Percentiles rank a stretch among this genome's conserved stretches.
phyloP scores from a whole-genome alignment of 768 basidiomycete species.

The Pulveroboletus sp. region DNA sequence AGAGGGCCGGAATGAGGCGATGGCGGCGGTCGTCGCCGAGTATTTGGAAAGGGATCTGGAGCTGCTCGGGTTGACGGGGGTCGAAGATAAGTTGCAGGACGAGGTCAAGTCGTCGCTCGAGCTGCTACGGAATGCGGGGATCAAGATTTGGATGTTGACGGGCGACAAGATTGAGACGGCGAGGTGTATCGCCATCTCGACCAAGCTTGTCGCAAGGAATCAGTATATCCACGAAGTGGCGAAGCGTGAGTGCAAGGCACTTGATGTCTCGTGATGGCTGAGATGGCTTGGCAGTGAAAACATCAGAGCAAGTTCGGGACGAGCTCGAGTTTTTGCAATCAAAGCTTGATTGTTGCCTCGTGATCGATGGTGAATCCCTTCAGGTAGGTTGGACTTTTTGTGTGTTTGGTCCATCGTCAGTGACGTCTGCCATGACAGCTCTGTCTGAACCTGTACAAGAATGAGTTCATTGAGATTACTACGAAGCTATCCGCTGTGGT shows the following conservation, averaged over 20 bases:
- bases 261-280: neutral
- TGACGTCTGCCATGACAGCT: conserved; percentile 48
- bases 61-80: conserved; percentile 92
- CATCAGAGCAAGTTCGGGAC: conserved; percentile 76
- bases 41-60: conserved; percentile 89
- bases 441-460: conserved; percentile 85
- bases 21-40: conserved; percentile 69
- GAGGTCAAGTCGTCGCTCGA: conserved; percentile 94
- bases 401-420: neutral
- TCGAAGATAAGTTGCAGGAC: conserved; percentile 98
- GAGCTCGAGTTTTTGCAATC: conserved; percentile 92
- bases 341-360: conserved; percentile 95
- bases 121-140: conserved; percentile 88
- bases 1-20: conserved; percentile 80
- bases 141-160: conserved; percentile 99
- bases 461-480: conserved; percentile 94
- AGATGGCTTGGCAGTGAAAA: conserved; percentile 63
- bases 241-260: conserved; percentile 54
- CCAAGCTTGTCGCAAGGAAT: conserved; percentile 91
- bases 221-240: conserved; percentile 98
- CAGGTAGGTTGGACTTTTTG: conserved; percentile 52
- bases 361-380: conserved; percentile 96
- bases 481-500: conserved; percentile 96
- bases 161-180: conserved; percentile 99
- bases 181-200: conserved; percentile 96